Conservation (phyloP, 2,329 filamentous ascomycete genomes). For the Huntiella savannae region DNA sequence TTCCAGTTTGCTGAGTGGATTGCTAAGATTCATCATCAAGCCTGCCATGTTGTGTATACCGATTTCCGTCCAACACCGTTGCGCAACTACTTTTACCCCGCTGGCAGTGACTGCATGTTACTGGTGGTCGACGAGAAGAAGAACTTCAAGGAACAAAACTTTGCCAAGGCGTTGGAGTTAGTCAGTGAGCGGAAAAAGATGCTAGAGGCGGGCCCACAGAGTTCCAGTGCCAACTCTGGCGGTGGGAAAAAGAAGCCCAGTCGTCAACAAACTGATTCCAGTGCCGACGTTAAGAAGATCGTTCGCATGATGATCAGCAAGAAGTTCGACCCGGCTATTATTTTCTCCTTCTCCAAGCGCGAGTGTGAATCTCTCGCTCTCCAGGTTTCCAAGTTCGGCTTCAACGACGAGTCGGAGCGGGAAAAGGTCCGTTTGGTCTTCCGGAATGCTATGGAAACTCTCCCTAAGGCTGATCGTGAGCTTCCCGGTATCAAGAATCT, state of each 20-base stretch:
- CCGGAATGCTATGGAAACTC: slow-evolving; percentile 73
- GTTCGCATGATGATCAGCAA: slow-evolving; percentile 98
- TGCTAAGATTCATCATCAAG: slow-evolving; percentile 90
- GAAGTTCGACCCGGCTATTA: slow-evolving; percentile 93
- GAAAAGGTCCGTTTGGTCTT: slow-evolving; percentile 90
- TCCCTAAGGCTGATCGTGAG: slow-evolving; percentile 78
- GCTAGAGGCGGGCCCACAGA: slow-evolving; percentile 50
- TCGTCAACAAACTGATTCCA: slow-evolving; percentile 46
- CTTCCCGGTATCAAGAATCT: slow-evolving; percentile 84
- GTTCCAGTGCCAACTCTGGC: slow-evolving; percentile 23
- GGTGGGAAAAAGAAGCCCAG: slow-evolving; percentile 88
- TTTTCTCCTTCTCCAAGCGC: slow-evolving; percentile 98
- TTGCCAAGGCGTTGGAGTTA: slow-evolving; percentile 82
- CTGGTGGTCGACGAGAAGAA: slow-evolving; percentile 94
- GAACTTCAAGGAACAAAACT: slow-evolving; percentile 89
- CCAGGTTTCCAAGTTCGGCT: slow-evolving; percentile 67
- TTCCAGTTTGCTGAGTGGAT: slow-evolving; percentile 99
- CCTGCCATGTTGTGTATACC: slow-evolving; percentile 97
- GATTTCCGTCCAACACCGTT: slow-evolving; percentile 93
- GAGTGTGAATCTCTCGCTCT: slow-evolving; percentile 86
- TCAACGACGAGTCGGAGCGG: slow-evolving; percentile 94
- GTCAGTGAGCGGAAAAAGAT: slow-evolving; percentile 77
- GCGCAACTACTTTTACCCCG: slow-evolving; percentile 95
- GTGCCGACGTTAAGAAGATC: slow-evolving; percentile 87
- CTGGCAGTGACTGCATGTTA: slow-evolving; percentile 80